Evolutionary conservation across 2,329 filamentous ascomycete genomes (phyloP).

Genomic region (Cryphonectria carpinicola): DNA sequence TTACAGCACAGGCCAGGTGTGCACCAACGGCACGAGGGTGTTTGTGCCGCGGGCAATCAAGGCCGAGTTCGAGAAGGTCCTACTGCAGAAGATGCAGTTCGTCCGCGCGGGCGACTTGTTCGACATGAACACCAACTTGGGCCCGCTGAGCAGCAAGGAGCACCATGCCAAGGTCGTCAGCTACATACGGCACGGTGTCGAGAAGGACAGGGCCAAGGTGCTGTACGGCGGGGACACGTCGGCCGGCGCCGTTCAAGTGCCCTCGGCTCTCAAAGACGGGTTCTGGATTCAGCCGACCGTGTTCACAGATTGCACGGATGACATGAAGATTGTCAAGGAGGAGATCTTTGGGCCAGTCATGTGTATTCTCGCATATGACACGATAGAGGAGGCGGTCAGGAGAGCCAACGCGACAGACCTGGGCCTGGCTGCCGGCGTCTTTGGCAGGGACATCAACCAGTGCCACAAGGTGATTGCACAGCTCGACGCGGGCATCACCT

Average conservation of each 20-base stretch:
- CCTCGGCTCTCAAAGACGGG: slow-evolving; percentile 59
- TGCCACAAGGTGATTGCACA: slow-evolving; percentile 73
- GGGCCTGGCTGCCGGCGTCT: slow-evolving; percentile 83
- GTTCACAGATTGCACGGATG: slow-evolving; percentile 83
- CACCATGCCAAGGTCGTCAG: slow-evolving; percentile 78
- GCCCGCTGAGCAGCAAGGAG: slow-evolving; percentile 74
- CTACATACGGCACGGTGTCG: slow-evolving; percentile 77
- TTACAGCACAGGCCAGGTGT: slow-evolving; percentile 88
- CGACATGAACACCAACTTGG: slow-evolving; percentile 77
- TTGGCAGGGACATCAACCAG: slow-evolving; percentile 73
- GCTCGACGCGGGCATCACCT: slow-evolving; percentile 84
- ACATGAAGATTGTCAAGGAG: slow-evolving; percentile 78
- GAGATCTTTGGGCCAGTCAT: slow-evolving; percentile 92
- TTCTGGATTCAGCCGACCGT: slow-evolving; percentile 85
- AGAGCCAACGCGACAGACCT: slow-evolving; percentile 79
- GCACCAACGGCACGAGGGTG: slow-evolving; percentile 88
- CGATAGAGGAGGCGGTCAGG: slow-evolving; percentile 68
- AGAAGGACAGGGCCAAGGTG: slow-evolving; percentile 73
- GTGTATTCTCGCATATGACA: slow-evolving; percentile 75
- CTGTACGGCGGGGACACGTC: slow-evolving; percentile 71
- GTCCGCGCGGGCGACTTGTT: slow-evolving; percentile 75
- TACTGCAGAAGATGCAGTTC: slow-evolving; percentile 71
- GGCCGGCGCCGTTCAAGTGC: slow-evolving; percentile 50
- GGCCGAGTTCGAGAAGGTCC: slow-evolving; percentile 65
- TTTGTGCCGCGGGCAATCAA: slow-evolving; percentile 75